Evolutionary conservation across 768 basidiomycete species (phyloP).

Genomic region (Mycena rebaudengoi): DNA sequence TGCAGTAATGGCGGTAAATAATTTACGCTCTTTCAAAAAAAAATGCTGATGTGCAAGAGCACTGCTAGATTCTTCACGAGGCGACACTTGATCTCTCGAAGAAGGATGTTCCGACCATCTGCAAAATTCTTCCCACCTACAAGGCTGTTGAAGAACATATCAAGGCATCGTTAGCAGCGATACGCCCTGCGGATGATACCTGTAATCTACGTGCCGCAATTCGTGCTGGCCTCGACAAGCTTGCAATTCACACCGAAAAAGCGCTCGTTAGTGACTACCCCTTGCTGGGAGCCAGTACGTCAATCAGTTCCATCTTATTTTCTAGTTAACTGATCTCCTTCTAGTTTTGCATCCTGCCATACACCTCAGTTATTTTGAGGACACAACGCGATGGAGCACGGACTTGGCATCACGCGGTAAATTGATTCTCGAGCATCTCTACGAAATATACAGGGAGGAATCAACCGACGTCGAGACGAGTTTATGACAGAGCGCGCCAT

Average conservation of each 20-base stretch:
- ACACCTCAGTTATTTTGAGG: background rate
- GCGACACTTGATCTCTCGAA: slow-evolving; percentile 8
- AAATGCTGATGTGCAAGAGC: background rate
- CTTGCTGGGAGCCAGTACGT: background rate
- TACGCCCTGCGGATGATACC: background rate
- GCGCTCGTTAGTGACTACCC: slow-evolving; percentile 6
- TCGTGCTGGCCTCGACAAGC: background rate
- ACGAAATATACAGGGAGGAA: background rate
- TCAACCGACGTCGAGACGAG: background rate
- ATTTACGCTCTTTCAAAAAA: too few relatives aligned
- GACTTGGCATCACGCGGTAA: background rate
- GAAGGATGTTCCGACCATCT: slow-evolving; percentile 16
- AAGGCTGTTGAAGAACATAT: background rate
- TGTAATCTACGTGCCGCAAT: slow-evolving; percentile 4
- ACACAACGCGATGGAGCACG: background rate
- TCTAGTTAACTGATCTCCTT: background rate
- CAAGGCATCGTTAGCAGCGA: background rate
- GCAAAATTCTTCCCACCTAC: slow-evolving; percentile 9
- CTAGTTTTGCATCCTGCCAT: slow-evolving; percentile 1
- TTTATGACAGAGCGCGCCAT: background rate
- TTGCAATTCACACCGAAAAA: background rate
- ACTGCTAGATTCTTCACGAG: background rate
- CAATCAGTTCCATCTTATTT: background rate
- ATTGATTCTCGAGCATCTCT: background rate
- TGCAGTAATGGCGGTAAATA: background rate